Percentiles rank a stretch among this genome's conserved stretches.
phyloP scores from a whole-genome alignment of 805 yeast species.

The Cyberlindnera petersonii region DNA sequence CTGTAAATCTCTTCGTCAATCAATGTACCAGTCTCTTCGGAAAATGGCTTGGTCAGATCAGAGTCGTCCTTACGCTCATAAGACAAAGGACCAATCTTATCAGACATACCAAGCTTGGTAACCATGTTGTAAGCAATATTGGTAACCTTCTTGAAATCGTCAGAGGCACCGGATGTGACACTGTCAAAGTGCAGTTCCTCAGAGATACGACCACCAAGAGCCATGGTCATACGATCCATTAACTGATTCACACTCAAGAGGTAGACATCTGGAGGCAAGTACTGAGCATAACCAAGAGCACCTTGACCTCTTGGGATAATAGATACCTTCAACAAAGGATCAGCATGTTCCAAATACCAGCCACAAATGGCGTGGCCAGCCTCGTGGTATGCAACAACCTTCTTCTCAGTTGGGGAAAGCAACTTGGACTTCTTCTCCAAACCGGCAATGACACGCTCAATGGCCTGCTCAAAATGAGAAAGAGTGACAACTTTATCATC shows the following conservation, averaged over 20 bases:
- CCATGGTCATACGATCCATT: constrained; percentile 90
- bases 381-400: constrained; percentile 93
- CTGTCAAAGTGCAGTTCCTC: constrained; percentile 89
- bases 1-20: constrained; percentile 83
- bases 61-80: constrained; percentile 67
- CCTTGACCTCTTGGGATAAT: constrained; percentile 97
- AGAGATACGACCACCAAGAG: constrained; percentile 94
- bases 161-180: constrained; percentile 95
- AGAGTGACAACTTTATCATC: constrained; percentile 67
- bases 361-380: constrained; percentile 99
- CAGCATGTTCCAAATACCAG: constrained; percentile 88
- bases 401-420: constrained; percentile 80
- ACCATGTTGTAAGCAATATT: constrained; percentile 94
- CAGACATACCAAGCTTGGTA: constrained; percentile 85
- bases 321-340: constrained; percentile 91
- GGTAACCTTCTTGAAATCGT: constrained; percentile 95
- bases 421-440: constrained; percentile 85
- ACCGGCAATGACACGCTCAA: constrained; percentile 96
- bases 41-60: constrained; percentile 78
- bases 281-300: constrained; percentile 96
- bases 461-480: constrained; percentile 89
- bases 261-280: constrained; percentile 89
- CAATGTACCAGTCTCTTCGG: constrained; percentile 76
- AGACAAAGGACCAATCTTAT: constrained; percentile 70
- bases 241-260: constrained; percentile 74